Percentiles rank a stretch among this genome's conserved stretches.
Evolutionary conservation across 2,329 filamentous ascomycete species (phyloP).

Genomic region (Juglanconis oblonga): DNA sequence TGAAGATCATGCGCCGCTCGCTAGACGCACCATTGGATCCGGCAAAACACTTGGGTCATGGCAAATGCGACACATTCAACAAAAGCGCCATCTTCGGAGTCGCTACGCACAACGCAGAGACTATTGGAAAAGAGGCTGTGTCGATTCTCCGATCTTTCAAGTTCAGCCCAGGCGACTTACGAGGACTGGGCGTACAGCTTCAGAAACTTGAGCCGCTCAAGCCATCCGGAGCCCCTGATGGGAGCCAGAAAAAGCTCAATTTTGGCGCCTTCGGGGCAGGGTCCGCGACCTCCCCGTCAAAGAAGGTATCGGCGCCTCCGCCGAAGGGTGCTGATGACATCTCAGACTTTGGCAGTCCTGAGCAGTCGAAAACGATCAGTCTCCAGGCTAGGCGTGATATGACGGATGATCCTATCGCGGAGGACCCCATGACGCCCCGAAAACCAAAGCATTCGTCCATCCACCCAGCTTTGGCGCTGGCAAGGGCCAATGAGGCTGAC

Average conservation of each 20-base stretch:
- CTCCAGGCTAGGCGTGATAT: constrained; percentile 24
- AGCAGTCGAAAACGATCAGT: constrained; percentile 29
- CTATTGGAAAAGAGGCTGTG: constrained; percentile 79
- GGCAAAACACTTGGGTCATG: constrained; percentile 89
- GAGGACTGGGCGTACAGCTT: constrained; percentile 89
- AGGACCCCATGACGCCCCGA: constrained; percentile 51
- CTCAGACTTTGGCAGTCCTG: constrained; percentile 43
- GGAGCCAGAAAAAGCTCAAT: constrained; percentile 75
- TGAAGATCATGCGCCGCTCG: constrained; percentile 91
- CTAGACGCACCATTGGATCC: constrained; percentile 86
- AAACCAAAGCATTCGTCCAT: constrained; percentile 42
- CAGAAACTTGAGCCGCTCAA: constrained; percentile 86
- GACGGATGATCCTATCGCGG: constrained; percentile 51
- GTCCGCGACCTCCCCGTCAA: constrained; percentile 33
- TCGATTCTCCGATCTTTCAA: constrained; percentile 76
- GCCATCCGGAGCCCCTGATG: constrained; percentile 52
- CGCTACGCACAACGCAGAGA: constrained; percentile 70
- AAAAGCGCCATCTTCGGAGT: constrained; percentile 82
- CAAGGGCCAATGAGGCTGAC: constrained; percentile 48
- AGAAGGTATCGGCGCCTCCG: constrained; percentile 28
- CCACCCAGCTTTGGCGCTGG: constrained; percentile 53
- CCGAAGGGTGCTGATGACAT: constrained; percentile 42
- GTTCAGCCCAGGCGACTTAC: constrained; percentile 87
- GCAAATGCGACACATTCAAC: constrained; percentile 91
- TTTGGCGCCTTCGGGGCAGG: constrained; percentile 57